Conservation (phyloP, 2,329 filamentous ascomycete genomes). For the Pyrenochaeta sp. region DNA sequence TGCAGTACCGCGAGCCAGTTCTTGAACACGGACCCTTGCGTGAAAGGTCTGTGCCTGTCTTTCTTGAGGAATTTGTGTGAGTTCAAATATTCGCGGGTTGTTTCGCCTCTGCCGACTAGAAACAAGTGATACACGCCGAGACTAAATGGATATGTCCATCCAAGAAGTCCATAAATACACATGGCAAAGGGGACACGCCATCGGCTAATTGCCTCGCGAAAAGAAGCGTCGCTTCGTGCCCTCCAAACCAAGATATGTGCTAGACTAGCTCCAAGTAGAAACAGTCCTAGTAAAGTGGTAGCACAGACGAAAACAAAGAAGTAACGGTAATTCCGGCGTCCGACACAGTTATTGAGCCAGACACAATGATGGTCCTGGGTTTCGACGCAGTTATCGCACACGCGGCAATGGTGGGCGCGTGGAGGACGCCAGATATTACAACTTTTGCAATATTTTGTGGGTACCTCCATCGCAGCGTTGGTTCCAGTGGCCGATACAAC, state of each 20-base stretch:
- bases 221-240: slow-evolving; percentile 69
- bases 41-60: slow-evolving; percentile 91
- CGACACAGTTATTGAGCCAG: slow-evolving; percentile 98
- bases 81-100: slow-evolving; percentile 94
- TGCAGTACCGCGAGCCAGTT: slow-evolving; percentile 86
- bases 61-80: slow-evolving; percentile 93
- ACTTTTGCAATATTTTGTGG: slow-evolving; percentile 96
- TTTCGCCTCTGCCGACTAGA: slow-evolving; percentile 89
- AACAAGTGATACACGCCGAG: slow-evolving; percentile 91
- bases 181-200: slow-evolving; percentile 87
- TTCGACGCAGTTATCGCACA: slow-evolving; percentile 97
- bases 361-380: slow-evolving; percentile 98
- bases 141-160: slow-evolving; percentile 80
- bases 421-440: slow-evolving; percentile 98
- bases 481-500: slow-evolving; percentile 79
- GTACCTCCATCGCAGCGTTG: slow-evolving; percentile 94
- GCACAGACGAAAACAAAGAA: slow-evolving; percentile 92
- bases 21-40: slow-evolving; percentile 74
- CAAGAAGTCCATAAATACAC: slow-evolving; percentile 81
- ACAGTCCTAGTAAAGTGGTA: slow-evolving; percentile 78
- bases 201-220: slow-evolving; percentile 71
- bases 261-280: slow-evolving; percentile 79
- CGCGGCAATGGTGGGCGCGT: slow-evolving; percentile 92
- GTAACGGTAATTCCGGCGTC: slow-evolving; percentile 95
- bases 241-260: slow-evolving; percentile 81